These are phyloP conservation scores for Darksidea phi DNA, from an alignment of 495 filamentous ascomycete genomes.

Conservation along the genomic window DNA sequence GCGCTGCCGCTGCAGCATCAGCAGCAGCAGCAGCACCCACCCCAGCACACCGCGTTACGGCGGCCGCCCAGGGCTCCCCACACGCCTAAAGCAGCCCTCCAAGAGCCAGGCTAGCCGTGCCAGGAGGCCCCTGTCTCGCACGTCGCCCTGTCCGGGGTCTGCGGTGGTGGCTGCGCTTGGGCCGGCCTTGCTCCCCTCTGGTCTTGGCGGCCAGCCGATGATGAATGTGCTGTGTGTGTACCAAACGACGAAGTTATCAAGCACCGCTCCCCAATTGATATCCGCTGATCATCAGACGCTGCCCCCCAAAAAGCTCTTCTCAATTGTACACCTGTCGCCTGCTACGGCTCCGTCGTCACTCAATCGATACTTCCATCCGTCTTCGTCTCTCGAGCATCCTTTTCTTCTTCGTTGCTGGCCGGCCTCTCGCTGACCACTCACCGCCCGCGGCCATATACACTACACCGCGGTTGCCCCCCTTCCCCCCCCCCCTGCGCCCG, in stretches of 20 bases:
- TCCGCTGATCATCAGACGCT: conserved; percentile 32
- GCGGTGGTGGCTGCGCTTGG: conserved; percentile 20
- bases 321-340: conserved; percentile 31
- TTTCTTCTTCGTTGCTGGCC: conserved; percentile 30
- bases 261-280: conserved; percentile 26
- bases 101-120: conserved; percentile 9
- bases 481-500: conserved; percentile 19
- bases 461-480: not conserved
- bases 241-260: conserved; percentile 35
- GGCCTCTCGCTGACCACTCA: not conserved
- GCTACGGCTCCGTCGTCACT: conserved; percentile 8
- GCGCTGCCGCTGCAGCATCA: too few species aligned
- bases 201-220: conserved; percentile 31
- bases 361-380: conserved; percentile 27
- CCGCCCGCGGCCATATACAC: not conserved
- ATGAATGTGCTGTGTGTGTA: conserved; percentile 24
- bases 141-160: conserved; percentile 14
- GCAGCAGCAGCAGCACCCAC: too few species aligned
- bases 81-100: conserved; percentile 21
- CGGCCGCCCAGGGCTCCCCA: not conserved
- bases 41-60: not conserved
- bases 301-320: conserved; percentile 29
- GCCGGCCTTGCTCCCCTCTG: conserved; percentile 18
- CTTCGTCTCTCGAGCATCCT: conserved; percentile 18
- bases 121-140: conserved; percentile 13